Evolutionary conservation across 495 filamentous ascomycete species (phyloP), one percentile per base, ranked within the genome.

Genomic region (Talaromyces thailandensis): DNA sequence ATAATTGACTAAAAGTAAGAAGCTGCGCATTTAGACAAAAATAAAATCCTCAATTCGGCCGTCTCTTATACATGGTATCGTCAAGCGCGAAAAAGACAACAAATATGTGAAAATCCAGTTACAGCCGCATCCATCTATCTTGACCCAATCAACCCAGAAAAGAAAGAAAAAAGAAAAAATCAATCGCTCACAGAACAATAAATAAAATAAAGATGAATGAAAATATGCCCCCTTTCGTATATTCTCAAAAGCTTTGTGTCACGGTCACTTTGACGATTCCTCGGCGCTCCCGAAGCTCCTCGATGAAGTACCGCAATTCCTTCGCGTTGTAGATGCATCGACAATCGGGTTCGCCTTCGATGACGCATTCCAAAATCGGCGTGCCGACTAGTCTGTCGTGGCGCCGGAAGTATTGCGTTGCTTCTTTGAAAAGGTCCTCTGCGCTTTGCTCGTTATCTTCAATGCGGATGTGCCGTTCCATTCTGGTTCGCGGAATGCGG

Each of bases 241-340:
- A 40, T 4, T n/a, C 35, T 60, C 37, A 60, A 29, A 32, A 24
- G 31, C 35, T 60, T n/a, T 60, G 57, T 11, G 57, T 60, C 14
- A 60, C 32, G 4, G 35, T 60, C n/a, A 60, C 57, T 48, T 29
- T 60, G 31, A 60, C 40, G 16, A 29, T 43, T 25, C 23, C 32
- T 26, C 40, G 35, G n/a, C 40, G 18, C 35, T 60, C 57, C 2
- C 37, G 57, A 48, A 60, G 57, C 40, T 60, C 57, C 2, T 60
- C 40, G 2, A 60, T 45, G 24, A 25, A 60, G 24, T 60, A 48
- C 4, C 57, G 24, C 23, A 60, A 18, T 29, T 60, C 57, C 35
- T 60, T 60, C 21, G 57, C 57, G 16, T 60, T 60, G 23, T 60
- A 60, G 16, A 60, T 60, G 25, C 57, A 60, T 28, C 57, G 29